These are phyloP conservation scores for Xylariaceae sp. DNA, from an alignment of 2,329 filamentous ascomycete species.

Conservation along the genomic window DNA sequence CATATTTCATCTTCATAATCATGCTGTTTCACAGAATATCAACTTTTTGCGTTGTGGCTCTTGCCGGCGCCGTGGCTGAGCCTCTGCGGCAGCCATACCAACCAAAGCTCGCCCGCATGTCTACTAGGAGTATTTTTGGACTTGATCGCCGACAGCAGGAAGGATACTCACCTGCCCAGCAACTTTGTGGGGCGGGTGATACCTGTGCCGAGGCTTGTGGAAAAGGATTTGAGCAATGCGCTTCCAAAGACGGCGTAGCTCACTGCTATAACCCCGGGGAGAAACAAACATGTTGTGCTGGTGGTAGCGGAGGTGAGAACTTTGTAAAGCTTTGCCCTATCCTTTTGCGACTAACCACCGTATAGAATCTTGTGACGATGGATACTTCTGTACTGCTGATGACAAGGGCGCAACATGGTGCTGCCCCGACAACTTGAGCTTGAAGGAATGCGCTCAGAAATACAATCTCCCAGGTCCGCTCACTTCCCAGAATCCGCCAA, in stretches of 20 bases:
- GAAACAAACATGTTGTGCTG: conserved; percentile 63
- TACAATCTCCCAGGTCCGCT: conserved; percentile 57
- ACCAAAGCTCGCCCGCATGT: conserved; percentile 36
- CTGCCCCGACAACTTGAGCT: conserved; percentile 62
- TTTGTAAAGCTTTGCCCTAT: conserved; percentile 7
- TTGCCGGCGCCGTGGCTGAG: conserved; percentile 35
- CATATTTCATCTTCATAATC: background rate
- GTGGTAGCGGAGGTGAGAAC: conserved; percentile 61
- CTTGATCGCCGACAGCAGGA: conserved; percentile 30
- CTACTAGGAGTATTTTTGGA: conserved; percentile 35
- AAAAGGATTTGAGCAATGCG: conserved; percentile 40
- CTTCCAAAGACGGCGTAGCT: conserved; percentile 49
- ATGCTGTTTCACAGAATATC: conserved; percentile 35
- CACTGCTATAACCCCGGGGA: conserved; percentile 64
- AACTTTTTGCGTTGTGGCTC: conserved; percentile 31
- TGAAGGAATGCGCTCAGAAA: conserved; percentile 59
- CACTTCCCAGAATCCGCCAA: conserved; percentile 49
- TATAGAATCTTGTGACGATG: conserved; percentile 63
- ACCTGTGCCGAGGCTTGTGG: conserved; percentile 45
- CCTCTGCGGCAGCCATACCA: conserved; percentile 36
- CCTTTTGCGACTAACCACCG: conserved; percentile 2
- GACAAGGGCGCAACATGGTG: conserved; percentile 59
- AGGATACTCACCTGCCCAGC: conserved; percentile 38
- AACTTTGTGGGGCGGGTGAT: conserved; percentile 37
- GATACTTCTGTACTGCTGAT: conserved; percentile 68